These are phyloP conservation scores for Fusarium fujikuroi DNA, from an alignment of 2,329 filamentous ascomycete genomes.

Conservation along the genomic window DNA sequence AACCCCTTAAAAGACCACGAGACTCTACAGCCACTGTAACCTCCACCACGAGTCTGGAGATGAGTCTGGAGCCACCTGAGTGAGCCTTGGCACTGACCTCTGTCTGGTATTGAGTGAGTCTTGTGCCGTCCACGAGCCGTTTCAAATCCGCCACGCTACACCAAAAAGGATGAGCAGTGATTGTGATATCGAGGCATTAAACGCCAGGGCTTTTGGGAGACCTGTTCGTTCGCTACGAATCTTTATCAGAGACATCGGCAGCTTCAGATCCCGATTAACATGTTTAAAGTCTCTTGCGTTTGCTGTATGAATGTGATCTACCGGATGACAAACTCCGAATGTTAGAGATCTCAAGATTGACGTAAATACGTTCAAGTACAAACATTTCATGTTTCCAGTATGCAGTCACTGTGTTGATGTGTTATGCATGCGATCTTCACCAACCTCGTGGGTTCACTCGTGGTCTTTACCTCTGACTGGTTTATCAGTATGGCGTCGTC, in stretches of 20 bases:
- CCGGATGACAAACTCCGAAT: constrained; percentile 16
- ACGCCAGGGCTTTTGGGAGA: not conserved
- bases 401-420: constrained; percentile 15
- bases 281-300: constrained; percentile 11
- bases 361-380: not conserved
- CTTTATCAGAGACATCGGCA: constrained; percentile 17
- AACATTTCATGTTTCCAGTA: constrained; percentile 11
- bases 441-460: constrained; percentile 27
- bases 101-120: constrained; percentile 3
- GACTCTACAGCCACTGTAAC: constrained; percentile 1
- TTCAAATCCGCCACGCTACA: constrained; percentile 24
- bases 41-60: constrained; percentile 21
- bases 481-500: constrained; percentile 30
- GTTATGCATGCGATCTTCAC: constrained; percentile 28
- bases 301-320: constrained; percentile 15
- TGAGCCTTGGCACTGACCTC: constrained; percentile 28
- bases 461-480: constrained; percentile 23
- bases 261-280: constrained; percentile 27
- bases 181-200: constrained; percentile 8
- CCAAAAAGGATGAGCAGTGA: not conserved
- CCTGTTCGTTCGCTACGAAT: not conserved
- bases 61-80: constrained; percentile 26
- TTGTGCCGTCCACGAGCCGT: constrained; percentile 23
- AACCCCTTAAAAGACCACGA: not conserved
- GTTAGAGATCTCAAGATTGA: not conserved